Evolutionary conservation across 148 eudicot genomes (phyloP), one percentile per base, ranked within the genome.

Genomic region (Rhododendron simsii): DNA sequence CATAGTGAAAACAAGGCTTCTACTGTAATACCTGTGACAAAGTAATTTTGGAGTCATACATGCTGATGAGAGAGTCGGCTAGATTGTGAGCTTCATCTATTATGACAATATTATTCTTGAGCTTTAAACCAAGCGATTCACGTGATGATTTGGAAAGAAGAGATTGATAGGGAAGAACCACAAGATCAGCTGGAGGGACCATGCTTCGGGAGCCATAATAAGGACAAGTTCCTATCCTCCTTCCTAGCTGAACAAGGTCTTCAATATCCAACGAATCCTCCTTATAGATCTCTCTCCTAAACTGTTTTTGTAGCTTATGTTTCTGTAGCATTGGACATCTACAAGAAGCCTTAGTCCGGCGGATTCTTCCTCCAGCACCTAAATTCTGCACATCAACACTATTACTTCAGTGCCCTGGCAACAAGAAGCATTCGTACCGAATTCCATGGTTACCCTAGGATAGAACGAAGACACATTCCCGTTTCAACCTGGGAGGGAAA

Each of bases 31-130:
- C 99, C 98, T 96, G 98, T 53, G 90, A 87, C 53, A 84, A 84
- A 81, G 95, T 90, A 89, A 95, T 86, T 85, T 92, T 96, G 48
- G 98, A 91, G 87, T 95, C 94, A 88, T 96, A 93, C 99, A 96
- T 94, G 92, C 98, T 91, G 86, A 94, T 93, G 84, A 96, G 98
- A 84, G 98, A 95, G 89, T 96, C 99, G 39, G 99, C 99, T 85
- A 96, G 90, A 89, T 96, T 96, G 87, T 96, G 99, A 86, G 98
- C 99, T 91, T 96, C 99, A 12, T 96, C 99, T 87, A 96, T 93
- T 86, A 96, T 93, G 75, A 96, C 89, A 59, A 95, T 81, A 86
- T 86, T 95, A 78, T 94, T 89, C 90, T 96, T 92, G 87, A 96
- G 88, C 86, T 90, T 91, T 86, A 96, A 90, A 71, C 98, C 98